A percentile compares a stretch with the other conserved stretches of the same genome.
These are phyloP conservation scores for Cytospora chrysosperma DNA, from an alignment of 2,329 filamentous ascomycete genomes.

Conservation along the genomic window DNA sequence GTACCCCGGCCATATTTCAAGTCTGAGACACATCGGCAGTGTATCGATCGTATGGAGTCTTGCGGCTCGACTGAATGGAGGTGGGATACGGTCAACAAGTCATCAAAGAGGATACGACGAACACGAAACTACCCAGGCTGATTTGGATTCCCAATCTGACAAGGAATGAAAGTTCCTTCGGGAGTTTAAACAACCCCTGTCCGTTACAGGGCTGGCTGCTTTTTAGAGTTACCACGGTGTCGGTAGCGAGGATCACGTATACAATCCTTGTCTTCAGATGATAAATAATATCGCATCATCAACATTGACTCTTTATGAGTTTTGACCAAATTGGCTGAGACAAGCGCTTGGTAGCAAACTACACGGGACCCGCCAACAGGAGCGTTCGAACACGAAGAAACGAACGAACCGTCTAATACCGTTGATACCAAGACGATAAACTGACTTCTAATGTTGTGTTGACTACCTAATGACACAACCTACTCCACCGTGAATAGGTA, in stretches of 20 bases:
- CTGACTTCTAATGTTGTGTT: no score
- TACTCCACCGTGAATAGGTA: not conserved
- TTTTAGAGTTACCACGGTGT: not conserved
- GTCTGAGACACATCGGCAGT: not conserved
- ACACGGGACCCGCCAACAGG: no score
- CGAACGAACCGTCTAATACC: no score
- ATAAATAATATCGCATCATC: not conserved
- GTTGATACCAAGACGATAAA: not conserved
- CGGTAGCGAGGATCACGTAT: no score
- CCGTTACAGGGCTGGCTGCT: not conserved
- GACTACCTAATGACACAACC: not conserved
- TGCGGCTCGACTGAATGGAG: not conserved
- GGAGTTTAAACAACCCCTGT: not conserved
- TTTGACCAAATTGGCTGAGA: no score
- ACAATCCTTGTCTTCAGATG: not conserved
- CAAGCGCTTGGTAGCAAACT: no score
- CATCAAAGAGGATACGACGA: not conserved
- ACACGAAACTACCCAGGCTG: not conserved
- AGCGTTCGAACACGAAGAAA: no score
- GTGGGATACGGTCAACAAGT: no score
- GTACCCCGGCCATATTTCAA: not conserved
- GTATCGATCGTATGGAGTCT: not conserved
- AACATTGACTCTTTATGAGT: not conserved
- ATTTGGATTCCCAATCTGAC: no score
- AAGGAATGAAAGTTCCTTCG: not conserved